Evolutionary conservation across 2,329 filamentous ascomycete species (phyloP).

Genomic region (Sporothrix euskadiensis): DNA sequence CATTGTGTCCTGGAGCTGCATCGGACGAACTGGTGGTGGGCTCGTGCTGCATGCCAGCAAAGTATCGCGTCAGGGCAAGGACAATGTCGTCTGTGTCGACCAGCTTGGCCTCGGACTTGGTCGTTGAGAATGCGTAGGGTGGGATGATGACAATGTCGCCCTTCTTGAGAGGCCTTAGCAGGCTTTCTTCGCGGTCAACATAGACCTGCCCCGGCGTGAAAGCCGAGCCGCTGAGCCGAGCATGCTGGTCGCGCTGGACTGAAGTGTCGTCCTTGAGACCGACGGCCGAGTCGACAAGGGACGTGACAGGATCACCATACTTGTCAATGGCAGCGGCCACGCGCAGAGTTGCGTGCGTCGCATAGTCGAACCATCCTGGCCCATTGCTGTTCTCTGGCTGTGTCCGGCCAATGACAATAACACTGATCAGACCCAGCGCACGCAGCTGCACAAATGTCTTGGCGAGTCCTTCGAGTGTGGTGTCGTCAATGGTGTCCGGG

Average conservation of each 20-base stretch:
- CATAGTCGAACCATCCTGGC: constrained; percentile 42
- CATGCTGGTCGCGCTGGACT: constrained; percentile 5
- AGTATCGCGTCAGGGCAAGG: constrained; percentile 72
- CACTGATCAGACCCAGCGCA: constrained; percentile 76
- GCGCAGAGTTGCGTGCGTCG: constrained; percentile 67
- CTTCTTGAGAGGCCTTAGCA: constrained; percentile 66
- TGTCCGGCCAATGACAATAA: constrained; percentile 75
- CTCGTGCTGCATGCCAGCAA: constrained; percentile 62
- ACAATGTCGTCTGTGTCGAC: constrained; percentile 63
- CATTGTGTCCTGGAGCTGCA: constrained; percentile 39
- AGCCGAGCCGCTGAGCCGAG: constrained; percentile 36
- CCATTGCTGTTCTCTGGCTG: constrained; percentile 37
- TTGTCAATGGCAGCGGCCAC: constrained; percentile 73
- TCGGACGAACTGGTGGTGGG: background rate
- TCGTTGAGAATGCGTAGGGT: constrained; percentile 46
- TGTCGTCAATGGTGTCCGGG: constrained; percentile 69
- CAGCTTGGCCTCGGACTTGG: constrained; percentile 43
- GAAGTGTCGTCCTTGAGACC: constrained; percentile 40
- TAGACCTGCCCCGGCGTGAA: constrained; percentile 42
- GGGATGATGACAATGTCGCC: constrained; percentile 72
- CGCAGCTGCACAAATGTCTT: constrained; percentile 82
- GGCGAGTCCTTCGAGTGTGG: constrained; percentile 71
- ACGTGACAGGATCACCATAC: constrained; percentile 66
- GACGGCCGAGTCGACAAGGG: constrained; percentile 62
- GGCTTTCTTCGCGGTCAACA: constrained; percentile 51